Evolutionary conservation across 1,139 yeast species (phyloP).

Genomic region (Blastobotrys illinoisensis): DNA sequence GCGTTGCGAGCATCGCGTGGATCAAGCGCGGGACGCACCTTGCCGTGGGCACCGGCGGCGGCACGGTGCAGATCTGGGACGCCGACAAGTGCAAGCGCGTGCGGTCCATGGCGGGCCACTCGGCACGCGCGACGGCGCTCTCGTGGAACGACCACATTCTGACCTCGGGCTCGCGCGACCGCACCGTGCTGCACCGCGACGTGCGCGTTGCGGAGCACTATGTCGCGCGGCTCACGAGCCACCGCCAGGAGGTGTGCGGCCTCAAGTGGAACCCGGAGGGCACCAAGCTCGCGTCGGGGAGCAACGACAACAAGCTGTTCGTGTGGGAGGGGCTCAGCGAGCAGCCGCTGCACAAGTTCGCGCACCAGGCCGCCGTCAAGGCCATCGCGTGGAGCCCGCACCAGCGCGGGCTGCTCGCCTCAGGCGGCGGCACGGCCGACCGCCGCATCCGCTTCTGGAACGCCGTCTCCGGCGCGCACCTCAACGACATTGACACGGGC

Average conservation of each 20-base stretch:
- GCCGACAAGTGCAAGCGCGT: conserved; percentile 79
- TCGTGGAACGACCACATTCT: conserved; percentile 93
- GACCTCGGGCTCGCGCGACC: conserved; percentile 83
- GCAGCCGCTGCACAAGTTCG: conserved; percentile 68
- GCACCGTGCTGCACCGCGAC: conserved; percentile 81
- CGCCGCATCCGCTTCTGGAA: conserved; percentile 90
- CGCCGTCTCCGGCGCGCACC: conserved; percentile 66
- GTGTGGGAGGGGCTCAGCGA: conserved; percentile 83
- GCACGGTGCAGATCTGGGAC: conserved; percentile 93
- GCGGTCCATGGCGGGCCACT: conserved; percentile 90
- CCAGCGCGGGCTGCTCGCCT: conserved; percentile 85
- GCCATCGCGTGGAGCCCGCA: conserved; percentile 98
- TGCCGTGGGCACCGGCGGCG: conserved; percentile 85
- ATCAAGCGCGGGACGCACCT: conserved; percentile 76
- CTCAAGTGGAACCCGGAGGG: conserved; percentile 89
- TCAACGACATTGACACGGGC: conserved; percentile 84
- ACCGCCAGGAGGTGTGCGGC: conserved; percentile 95
- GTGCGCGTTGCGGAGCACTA: conserved; percentile 84
- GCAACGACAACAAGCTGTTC: conserved; percentile 73
- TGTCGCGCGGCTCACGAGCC: conserved; percentile 64
- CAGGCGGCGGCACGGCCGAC: conserved; percentile 98
- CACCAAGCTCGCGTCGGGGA: conserved; percentile 48
- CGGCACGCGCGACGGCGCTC: conserved; percentile 74
- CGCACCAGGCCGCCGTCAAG: conserved; percentile 92
- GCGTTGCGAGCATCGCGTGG: conserved; percentile 85